Base-by-base conservation (phyloP, 75 land plant species). In the Ceratopteris richardii region DNA sequence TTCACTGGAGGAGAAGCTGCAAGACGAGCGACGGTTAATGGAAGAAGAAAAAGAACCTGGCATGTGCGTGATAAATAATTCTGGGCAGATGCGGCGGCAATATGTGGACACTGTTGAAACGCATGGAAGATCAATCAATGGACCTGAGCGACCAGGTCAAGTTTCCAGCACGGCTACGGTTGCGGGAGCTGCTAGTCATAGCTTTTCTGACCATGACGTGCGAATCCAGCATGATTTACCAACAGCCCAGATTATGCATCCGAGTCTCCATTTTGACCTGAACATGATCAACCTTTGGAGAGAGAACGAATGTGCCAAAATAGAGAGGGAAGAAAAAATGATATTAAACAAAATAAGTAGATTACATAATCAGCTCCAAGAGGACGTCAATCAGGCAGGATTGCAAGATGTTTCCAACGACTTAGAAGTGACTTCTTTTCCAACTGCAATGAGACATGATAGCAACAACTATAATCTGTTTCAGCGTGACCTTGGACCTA, bases 1-100 rank as follows among this genome's bases (percentile, higher is more conserved):
- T 10, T 43, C 60, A 16, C 21, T 39, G 46, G 67, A 70, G 18
- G 56, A 55, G n/a, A 69, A 60, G 13, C 69, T 70, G 11, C 69
- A 69, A 37, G 30, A 22, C 7, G 51, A 61, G 56, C 61, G 54
- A 48, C 37, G 22, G 23, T 24, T 56, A 51, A 27, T 69, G 51
- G 58, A 62, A 33, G 63, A 67, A 16, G 64, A 69, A 28, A 61
- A 55, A 53, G 52, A 51, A 7, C 56, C 44, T 53, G 65, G 58
- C 28, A 41, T 62, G 66, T 56, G 51, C 33, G 17, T 27, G 5
- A 26, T 29, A 3, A 24, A 29, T 23, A 29, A 54, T 24, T 9
- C 56, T 27, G 56, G 28, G 14, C 31, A 37, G 40, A 44, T 61
- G 26, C 57, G 53, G 66, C 57, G 53, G 66, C 50, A 69, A 44